A percentile compares a stretch with the other conserved stretches of the same genome.
These are phyloP conservation scores for Vachellia pachyceras DNA, from an alignment of 306 rosid species.

Conservation along the genomic window DNA sequence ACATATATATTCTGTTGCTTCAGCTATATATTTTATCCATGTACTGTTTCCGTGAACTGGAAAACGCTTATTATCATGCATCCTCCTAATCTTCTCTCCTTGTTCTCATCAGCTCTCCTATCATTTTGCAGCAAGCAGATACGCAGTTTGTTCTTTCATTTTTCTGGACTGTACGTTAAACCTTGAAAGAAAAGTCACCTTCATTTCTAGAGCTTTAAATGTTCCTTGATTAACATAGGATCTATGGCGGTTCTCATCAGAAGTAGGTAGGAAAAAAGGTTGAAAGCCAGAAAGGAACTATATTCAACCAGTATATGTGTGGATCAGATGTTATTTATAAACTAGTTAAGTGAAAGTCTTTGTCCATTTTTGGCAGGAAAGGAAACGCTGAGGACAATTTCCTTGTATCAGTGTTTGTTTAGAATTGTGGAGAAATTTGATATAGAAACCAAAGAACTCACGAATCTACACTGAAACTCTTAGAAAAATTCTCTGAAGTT, in stretches of 20 bases:
- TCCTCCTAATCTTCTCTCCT: not conserved
- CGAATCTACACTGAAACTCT: too few relatives aligned
- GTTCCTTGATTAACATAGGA: not conserved
- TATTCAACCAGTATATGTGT: not conserved
- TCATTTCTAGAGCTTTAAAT: not conserved
- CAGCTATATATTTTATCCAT: too few relatives aligned
- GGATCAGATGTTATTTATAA: not conserved
- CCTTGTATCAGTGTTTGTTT: conserved; percentile 34
- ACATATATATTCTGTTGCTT: conserved; percentile 8
- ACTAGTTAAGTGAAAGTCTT: not conserved
- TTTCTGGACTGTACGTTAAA: not conserved
- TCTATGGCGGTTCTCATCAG: not conserved
- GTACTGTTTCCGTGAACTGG: not conserved
- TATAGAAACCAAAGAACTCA: too few relatives aligned
- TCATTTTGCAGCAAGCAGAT: not conserved
- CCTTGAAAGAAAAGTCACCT: not conserved
- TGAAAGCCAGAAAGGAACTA: not conserved
- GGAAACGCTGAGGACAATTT: conserved; percentile 13
- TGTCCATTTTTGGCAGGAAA: not conserved
- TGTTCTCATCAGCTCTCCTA: not conserved
- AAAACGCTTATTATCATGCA: not conserved
- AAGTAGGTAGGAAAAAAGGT: not conserved
- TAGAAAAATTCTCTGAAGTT: too few relatives aligned
- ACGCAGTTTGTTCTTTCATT: not conserved
- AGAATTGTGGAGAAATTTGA: too few relatives aligned